Conservation (phyloP, 1,139 yeast genomes). For the Lodderomyces margitis region DNA sequence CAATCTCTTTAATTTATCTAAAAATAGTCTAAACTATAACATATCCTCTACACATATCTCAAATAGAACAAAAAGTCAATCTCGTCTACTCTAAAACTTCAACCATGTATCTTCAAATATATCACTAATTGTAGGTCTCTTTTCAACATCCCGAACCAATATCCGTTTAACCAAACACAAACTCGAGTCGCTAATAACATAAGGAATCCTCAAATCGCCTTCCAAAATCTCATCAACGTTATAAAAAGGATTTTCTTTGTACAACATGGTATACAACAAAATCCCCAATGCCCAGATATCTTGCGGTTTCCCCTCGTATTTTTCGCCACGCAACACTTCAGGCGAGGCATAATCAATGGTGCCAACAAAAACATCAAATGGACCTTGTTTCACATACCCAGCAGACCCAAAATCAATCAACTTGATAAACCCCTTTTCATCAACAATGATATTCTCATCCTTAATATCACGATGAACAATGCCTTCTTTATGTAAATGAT, state of each 20-base stretch:
- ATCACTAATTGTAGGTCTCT: constrained; percentile 72
- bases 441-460: constrained; percentile 91
- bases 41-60: not conserved
- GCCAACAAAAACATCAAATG: constrained; percentile 96
- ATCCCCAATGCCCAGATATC: constrained; percentile 98
- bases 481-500: constrained; percentile 79
- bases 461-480: constrained; percentile 93
- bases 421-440: constrained; percentile 71
- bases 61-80: not conserved
- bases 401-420: constrained; percentile 95
- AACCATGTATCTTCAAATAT: constrained; percentile 73
- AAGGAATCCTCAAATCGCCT: constrained; percentile 73
- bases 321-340: constrained; percentile 84
- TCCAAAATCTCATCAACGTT: constrained; percentile 94
- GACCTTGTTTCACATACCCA: constrained; percentile 85
- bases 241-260: constrained; percentile 92
- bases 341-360: constrained; percentile 98
- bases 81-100: constrained; percentile 11
- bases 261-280: constrained; percentile 80
- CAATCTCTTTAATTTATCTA: too few species aligned
- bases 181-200: constrained; percentile 57
- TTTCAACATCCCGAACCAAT: constrained; percentile 58
- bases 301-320: constrained; percentile 89
- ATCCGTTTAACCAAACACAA: constrained; percentile 61
- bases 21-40: too few species aligned